phyloP scores from a whole-genome alignment of 192 early-diverging fungal species.

The Rhizoclosmatium sp. region DNA sequence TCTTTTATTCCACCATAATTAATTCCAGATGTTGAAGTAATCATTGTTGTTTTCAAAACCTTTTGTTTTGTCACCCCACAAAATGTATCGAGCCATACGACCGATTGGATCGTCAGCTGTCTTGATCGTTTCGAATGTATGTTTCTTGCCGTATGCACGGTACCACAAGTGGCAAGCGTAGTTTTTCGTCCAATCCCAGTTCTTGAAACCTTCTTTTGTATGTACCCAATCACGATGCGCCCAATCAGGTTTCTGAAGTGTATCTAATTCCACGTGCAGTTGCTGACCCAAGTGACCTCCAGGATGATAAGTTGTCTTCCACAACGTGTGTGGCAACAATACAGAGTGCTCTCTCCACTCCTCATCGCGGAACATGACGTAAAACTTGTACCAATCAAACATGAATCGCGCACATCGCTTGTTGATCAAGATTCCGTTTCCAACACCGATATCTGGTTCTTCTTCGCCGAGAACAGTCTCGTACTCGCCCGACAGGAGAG shows the following conservation, averaged over 20 bases:
- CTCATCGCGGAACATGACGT: slow-evolving; percentile 28
- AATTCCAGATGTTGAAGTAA: neutral
- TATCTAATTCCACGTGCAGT: neutral
- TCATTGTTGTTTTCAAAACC: neutral
- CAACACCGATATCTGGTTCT: slow-evolving; percentile 45
- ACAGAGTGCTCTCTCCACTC: neutral
- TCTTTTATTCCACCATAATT: too few relatives aligned
- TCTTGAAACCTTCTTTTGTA: neutral
- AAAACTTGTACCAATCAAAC: slow-evolving; percentile 56
- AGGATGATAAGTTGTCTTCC: neutral
- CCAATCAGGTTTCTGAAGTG: slow-evolving; percentile 4
- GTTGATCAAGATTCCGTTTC: slow-evolving; percentile 58
- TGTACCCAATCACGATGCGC: slow-evolving; percentile 1
- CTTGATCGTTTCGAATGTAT: slow-evolving; percentile 2
- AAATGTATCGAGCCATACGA: neutral
- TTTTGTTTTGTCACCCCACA: slow-evolving; percentile 11
- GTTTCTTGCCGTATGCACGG: slow-evolving; percentile 3
- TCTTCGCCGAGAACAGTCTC: slow-evolving; percentile 60
- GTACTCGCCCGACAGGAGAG: slow-evolving; percentile 9
- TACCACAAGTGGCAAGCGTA: slow-evolving; percentile 17
- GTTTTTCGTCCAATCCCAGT: slow-evolving; percentile 14
- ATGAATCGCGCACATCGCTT: slow-evolving; percentile 54
- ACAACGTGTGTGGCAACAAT: neutral
- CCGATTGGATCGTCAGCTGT: slow-evolving; percentile 2
- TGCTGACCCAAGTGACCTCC: neutral